Conservation (phyloP, 352 stramenopile species). For the Aphanomyces cochlioides region DNA sequence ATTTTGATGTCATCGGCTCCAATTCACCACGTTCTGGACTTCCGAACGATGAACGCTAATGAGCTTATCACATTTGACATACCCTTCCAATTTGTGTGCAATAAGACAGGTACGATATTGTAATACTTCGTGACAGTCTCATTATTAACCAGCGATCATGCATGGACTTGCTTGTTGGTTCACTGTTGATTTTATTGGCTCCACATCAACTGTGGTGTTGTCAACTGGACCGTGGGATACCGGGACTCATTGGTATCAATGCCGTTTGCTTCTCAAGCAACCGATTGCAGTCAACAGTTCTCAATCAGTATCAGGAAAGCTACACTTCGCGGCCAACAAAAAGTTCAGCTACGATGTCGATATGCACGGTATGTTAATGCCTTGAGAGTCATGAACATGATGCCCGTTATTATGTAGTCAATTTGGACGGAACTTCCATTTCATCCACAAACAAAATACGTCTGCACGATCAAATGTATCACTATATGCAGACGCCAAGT, state of each 20-base stretch:
- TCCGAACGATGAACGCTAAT: slow-evolving; percentile 63
- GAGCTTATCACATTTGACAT: slow-evolving; percentile 88
- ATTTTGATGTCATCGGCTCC: slow-evolving; percentile 60
- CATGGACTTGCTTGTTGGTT: slow-evolving; percentile 99
- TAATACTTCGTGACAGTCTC: neutral
- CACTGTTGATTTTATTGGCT: slow-evolving; percentile 95
- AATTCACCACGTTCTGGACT: slow-evolving; percentile 82
- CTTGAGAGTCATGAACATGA: neutral
- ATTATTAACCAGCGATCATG: slow-evolving; percentile 63
- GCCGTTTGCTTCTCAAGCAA: slow-evolving; percentile 83
- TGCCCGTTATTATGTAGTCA: slow-evolving; percentile 41
- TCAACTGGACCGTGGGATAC: slow-evolving; percentile 73
- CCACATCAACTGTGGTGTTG: slow-evolving; percentile 70
- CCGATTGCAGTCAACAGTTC: slow-evolving; percentile 90
- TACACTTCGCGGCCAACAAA: slow-evolving; percentile 92
- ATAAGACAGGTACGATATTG: slow-evolving; percentile 58
- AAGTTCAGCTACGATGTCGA: slow-evolving; percentile 96
- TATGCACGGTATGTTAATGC: slow-evolving; percentile 54
- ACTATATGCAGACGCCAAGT: slow-evolving; percentile 70
- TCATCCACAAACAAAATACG: slow-evolving; percentile 78
- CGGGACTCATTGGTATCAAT: slow-evolving; percentile 92
- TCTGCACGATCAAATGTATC: slow-evolving; percentile 94
- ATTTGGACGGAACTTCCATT: slow-evolving; percentile 85
- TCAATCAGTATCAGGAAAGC: slow-evolving; percentile 83
- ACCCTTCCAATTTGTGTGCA: slow-evolving; percentile 84